These are phyloP conservation scores for Fusarium pininemorale DNA, from an alignment of 2,329 filamentous ascomycete species.

Conservation along the genomic window DNA sequence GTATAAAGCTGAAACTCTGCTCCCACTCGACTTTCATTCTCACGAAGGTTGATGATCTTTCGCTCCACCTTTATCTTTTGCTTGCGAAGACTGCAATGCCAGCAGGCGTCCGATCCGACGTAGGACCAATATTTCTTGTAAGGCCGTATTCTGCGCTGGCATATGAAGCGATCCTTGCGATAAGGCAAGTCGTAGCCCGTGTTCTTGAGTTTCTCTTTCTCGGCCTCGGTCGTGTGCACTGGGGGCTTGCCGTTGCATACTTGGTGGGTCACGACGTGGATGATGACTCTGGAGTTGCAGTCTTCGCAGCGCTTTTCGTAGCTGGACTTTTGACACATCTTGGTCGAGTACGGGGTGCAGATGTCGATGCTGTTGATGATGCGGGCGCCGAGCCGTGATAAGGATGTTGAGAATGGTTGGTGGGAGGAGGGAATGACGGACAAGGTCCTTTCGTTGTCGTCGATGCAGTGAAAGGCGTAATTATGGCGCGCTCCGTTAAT, in stretches of 20 bases:
- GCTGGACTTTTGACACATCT: background rate
- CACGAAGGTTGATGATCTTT: background rate
- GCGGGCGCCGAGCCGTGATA: background rate
- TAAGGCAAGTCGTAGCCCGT: background rate
- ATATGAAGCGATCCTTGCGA: background rate
- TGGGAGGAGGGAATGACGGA: background rate
- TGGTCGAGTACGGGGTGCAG: too few relatives aligned
- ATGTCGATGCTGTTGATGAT: background rate
- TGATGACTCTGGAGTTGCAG: background rate
- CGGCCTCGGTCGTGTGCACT: background rate
- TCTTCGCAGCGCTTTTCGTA: background rate
- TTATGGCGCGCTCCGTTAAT: fast-evolving
- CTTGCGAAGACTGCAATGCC: background rate
- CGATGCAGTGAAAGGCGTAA: background rate
- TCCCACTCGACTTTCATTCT: background rate
- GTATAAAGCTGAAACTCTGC: background rate
- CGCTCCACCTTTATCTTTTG: background rate
- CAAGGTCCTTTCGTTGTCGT: fast-evolving
- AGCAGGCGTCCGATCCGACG: background rate
- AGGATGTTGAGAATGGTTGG: background rate
- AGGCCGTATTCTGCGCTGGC: background rate
- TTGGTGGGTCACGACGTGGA: background rate
- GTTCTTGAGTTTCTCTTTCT: background rate
- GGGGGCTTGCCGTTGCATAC: background rate
- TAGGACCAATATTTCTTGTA: background rate